Conservation (phyloP, 139 green algal genomes). For the Ettlia oleoabundans region DNA sequence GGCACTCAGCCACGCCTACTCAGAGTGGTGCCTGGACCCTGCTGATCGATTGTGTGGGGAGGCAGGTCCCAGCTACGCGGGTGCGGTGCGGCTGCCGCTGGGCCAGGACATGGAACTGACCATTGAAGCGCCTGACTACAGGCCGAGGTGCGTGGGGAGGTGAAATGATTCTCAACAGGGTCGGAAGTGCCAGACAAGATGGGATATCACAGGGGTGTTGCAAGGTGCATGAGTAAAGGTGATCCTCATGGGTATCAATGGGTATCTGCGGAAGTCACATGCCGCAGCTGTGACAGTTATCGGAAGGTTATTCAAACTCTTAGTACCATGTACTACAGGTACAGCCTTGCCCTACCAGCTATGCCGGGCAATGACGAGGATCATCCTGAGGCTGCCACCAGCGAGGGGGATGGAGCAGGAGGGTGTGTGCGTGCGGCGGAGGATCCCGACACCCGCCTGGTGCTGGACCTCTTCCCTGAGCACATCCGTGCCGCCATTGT, state of each 20-base stretch:
- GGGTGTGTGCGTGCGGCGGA: background rate
- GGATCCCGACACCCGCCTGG: background rate
- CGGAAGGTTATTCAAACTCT: too few species aligned
- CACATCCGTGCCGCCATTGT: background rate
- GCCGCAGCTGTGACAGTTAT: too few species aligned
- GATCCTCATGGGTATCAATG: too few species aligned
- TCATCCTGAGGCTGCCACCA: too few species aligned
- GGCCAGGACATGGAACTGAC: conserved; percentile 14
- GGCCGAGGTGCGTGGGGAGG: background rate
- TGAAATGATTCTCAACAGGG: background rate
- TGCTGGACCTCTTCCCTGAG: conserved; percentile 6
- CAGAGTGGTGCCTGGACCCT: conserved; percentile 4
- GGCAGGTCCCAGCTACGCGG: background rate
- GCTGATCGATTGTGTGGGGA: background rate
- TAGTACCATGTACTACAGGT: too few species aligned
- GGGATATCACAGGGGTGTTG: too few species aligned
- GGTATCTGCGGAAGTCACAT: too few species aligned
- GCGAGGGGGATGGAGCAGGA: background rate
- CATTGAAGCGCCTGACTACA: background rate
- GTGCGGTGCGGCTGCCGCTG: conserved; percentile 2
- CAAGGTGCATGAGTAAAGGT: too few species aligned
- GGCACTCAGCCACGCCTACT: background rate
- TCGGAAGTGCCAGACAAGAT: too few species aligned
- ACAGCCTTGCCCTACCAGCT: too few species aligned
- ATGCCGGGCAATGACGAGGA: too few species aligned